Evolutionary conservation across 75 land plant genomes (phyloP).

Genomic region (Cryptomeria japonica): DNA sequence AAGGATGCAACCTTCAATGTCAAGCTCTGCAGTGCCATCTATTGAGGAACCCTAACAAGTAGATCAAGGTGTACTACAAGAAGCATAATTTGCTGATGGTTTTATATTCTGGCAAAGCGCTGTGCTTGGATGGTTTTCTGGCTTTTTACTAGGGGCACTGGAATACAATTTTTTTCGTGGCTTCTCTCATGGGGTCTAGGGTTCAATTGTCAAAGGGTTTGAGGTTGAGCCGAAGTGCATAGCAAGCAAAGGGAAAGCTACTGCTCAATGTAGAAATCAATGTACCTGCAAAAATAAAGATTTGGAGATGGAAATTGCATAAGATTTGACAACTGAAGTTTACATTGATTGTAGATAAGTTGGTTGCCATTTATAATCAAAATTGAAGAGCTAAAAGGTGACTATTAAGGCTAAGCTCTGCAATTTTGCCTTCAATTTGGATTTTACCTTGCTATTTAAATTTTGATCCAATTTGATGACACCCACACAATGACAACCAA

Average conservation of each 20-base stretch:
- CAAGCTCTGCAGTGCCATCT: neutral
- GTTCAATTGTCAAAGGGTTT: conserved; percentile 16
- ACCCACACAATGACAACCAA: too few species aligned
- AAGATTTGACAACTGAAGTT: conserved; percentile 35
- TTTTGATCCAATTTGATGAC: too few species aligned
- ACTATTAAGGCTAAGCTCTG: neutral
- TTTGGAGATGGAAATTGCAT: conserved; percentile 42
- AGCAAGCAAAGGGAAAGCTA: conserved; percentile 18
- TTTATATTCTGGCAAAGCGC: conserved; percentile 24
- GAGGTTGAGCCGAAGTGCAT: neutral
- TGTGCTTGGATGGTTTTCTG: conserved; percentile 46
- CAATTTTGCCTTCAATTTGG: neutral
- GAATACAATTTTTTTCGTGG: conserved; percentile 54
- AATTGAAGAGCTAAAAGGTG: neutral
- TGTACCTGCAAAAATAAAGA: conserved; percentile 39
- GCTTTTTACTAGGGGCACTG: conserved; percentile 58
- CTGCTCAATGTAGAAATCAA: conserved; percentile 26
- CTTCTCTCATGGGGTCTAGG: conserved; percentile 27
- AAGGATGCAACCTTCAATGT: neutral
- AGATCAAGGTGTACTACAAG: too few species aligned
- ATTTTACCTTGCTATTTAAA: too few species aligned
- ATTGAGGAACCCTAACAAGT: too few species aligned
- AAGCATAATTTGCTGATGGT: conserved; percentile 1
- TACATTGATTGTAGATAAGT: conserved; percentile 32
- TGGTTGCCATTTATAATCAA: conserved; percentile 4